These are phyloP conservation scores for Tremellales sp. DNA, from an alignment of 1,284 basidiomycete species.

Conservation along the genomic window DNA sequence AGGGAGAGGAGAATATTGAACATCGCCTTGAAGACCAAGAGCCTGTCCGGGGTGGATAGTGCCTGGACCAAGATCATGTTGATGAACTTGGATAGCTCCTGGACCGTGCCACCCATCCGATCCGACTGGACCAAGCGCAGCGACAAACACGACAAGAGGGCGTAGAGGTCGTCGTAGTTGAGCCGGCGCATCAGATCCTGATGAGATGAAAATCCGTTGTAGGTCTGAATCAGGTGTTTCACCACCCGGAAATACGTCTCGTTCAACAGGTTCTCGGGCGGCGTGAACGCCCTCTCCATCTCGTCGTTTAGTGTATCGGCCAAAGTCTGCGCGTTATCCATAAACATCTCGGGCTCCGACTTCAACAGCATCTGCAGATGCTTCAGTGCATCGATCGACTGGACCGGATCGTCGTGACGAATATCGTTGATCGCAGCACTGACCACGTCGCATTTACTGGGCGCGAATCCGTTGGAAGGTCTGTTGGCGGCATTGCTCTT, in stretches of 20 bases:
- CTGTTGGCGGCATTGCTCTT: slow-evolving; percentile 6
- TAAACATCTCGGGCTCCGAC: slow-evolving; percentile 59
- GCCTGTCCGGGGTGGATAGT: slow-evolving; percentile 85
- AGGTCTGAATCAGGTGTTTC: slow-evolving; percentile 90
- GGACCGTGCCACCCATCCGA: slow-evolving; percentile 57
- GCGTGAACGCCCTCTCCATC: slow-evolving; percentile 83
- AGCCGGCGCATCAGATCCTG: slow-evolving; percentile 30
- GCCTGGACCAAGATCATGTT: slow-evolving; percentile 95
- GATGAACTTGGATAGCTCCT: slow-evolving; percentile 89
- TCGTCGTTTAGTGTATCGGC: slow-evolving; percentile 82
- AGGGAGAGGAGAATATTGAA: slow-evolving; percentile 79
- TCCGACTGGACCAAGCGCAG: slow-evolving; percentile 85
- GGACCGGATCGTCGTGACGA: slow-evolving; percentile 63
- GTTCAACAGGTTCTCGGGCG: slow-evolving; percentile 64
- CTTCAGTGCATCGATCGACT: slow-evolving; percentile 92
- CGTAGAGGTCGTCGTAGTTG: slow-evolving; percentile 38
- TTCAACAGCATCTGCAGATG: slow-evolving; percentile 77
- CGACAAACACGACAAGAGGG: slow-evolving; percentile 78
- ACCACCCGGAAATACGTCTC: slow-evolving; percentile 82
- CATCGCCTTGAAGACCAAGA: slow-evolving; percentile 83
- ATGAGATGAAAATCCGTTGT: slow-evolving; percentile 25
- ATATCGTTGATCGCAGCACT: slow-evolving; percentile 33
- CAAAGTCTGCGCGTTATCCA: slow-evolving; percentile 55
- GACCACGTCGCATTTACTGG: slow-evolving; percentile 10
- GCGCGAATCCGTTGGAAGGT: neutral